phyloP scores from a whole-genome alignment of 768 basidiomycete species.

The Lentinus tigrinus region DNA sequence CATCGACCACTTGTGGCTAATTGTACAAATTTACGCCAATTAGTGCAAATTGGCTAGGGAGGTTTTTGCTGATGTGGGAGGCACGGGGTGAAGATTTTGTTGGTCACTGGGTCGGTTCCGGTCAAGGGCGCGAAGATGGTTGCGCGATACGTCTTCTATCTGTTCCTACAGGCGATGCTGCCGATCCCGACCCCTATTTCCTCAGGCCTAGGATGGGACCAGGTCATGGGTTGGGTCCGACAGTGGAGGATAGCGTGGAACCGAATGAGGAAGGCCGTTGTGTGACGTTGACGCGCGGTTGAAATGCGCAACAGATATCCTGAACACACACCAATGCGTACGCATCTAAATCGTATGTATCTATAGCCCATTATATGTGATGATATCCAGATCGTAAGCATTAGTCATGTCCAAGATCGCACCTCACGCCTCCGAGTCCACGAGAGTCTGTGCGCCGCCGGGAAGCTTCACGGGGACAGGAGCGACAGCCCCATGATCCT shows the following conservation, averaged over 20 bases:
- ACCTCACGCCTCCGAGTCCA: conserved; percentile 5
- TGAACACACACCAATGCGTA: too few species aligned
- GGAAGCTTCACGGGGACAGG: conserved; percentile 24
- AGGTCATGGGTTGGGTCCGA: not conserved
- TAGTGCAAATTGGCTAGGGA: too few species aligned
- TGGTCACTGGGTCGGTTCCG: not conserved
- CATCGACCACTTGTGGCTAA: too few species aligned
- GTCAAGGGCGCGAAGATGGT: not conserved
- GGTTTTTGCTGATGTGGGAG: too few species aligned
- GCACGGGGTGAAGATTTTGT: not conserved
- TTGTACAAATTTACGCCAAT: too few species aligned
- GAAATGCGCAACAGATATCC: too few species aligned
- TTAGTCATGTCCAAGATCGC: too few species aligned
- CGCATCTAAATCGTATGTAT: too few species aligned
- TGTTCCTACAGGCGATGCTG: not conserved
- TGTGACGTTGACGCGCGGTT: too few species aligned
- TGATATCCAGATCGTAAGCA: too few species aligned
- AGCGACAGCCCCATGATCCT: conserved; percentile 22
- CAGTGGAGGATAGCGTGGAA: not conserved
- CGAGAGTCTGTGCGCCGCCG: conserved; percentile 13
- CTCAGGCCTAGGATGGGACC: not conserved
- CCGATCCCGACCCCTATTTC: not conserved
- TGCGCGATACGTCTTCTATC: not conserved
- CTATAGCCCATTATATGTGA: too few species aligned
- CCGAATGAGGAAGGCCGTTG: too few species aligned